Evolutionary conservation across 2,329 filamentous ascomycete species (phyloP).

Genomic region (Keithomyces neogunnii): DNA sequence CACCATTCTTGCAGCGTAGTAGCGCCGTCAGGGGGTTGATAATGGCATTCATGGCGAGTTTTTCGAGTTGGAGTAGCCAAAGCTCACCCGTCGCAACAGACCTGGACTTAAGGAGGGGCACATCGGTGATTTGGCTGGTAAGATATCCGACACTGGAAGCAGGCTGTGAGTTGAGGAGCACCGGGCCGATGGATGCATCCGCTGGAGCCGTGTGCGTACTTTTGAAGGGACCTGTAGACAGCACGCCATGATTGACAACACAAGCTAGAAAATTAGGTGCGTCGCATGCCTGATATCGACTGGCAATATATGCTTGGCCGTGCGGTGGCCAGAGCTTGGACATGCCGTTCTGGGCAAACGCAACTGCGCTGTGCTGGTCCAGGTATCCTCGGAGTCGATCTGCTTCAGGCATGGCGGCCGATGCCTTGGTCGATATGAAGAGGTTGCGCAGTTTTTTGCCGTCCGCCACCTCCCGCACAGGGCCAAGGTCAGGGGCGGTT

Average conservation of each 20-base stretch:
- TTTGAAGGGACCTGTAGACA: conserved; percentile 38
- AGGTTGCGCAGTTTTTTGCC: conserved; percentile 55
- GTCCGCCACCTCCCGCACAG: conserved; percentile 30
- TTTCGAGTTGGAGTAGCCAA: conserved; percentile 67
- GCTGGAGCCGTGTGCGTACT: conserved; percentile 45
- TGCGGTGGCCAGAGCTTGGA: conserved; percentile 53
- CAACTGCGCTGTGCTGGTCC: conserved; percentile 58
- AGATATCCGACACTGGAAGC: conserved; percentile 25
- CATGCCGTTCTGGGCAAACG: conserved; percentile 85
- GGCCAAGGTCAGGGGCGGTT: conserved; percentile 26
- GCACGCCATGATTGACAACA: conserved; percentile 49
- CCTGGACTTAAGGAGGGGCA: conserved; percentile 34
- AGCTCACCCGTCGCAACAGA: conserved; percentile 34
- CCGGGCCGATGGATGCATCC: conserved; percentile 37
- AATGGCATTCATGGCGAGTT: conserved; percentile 70
- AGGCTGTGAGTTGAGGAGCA: conserved; percentile 22
- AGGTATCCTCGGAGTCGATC: conserved; percentile 53
- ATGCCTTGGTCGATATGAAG: conserved; percentile 70
- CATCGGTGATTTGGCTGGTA: conserved; percentile 29
- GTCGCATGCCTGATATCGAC: conserved; percentile 27
- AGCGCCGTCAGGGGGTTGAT: conserved; percentile 83
- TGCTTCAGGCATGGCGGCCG: conserved; percentile 54
- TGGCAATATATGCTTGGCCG: conserved; percentile 32
- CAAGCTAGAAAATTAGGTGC: conserved; percentile 66
- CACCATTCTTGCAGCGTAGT: conserved; percentile 70